Evolutionary conservation across 306 rosid species (phyloP), one percentile per base, ranked within the genome.

Genomic region (Castanea crenata): DNA sequence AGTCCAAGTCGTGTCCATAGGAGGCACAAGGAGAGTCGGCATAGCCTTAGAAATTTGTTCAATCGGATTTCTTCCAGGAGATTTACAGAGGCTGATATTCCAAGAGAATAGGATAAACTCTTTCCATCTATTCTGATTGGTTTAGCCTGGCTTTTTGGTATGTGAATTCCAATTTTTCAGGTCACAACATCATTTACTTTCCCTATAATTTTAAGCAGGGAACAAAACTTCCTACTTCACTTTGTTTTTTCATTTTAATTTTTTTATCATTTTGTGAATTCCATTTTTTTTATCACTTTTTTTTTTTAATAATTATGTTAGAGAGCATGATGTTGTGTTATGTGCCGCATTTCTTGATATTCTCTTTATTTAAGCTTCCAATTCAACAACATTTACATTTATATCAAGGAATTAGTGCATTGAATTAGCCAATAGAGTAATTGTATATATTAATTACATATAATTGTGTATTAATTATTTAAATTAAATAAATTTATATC

Each of bases 41-140:
- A 89, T 76, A 95, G 93, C 77, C 96, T 95, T 16, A 89, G 98
- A 80, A 90, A 80, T 54, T 83, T 95, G 61, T 93, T 93, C 58
- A 83, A 80, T 80, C 67, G 79, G 52, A 61, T 77, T 80, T 86
- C 94, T 87, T 95, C 94, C 4, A 86, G 89, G 85, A 79, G 93
- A 69, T 85, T 83, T 61, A 73, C 77, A 62, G 85, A 81, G 73
- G 44, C 82, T 58, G 74, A 73, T 55, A 29, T 77, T 67, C 84
- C 81, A 41, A 21, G 4, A 57, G 25, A 63, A 65, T 61, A 67
- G 69, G 73, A 83, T 83, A 27, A 78, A 13, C 77, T 2, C 73
- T 51, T 72, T 76, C 41, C 27, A 73, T 61, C 76, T 79, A 35
- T 20, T 59, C 73, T 76, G 69, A 15, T 56, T 44, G 6, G 5